Base-by-base conservation (phyloP, 805 yeast genomes). In the Candida mattraensis region DNA sequence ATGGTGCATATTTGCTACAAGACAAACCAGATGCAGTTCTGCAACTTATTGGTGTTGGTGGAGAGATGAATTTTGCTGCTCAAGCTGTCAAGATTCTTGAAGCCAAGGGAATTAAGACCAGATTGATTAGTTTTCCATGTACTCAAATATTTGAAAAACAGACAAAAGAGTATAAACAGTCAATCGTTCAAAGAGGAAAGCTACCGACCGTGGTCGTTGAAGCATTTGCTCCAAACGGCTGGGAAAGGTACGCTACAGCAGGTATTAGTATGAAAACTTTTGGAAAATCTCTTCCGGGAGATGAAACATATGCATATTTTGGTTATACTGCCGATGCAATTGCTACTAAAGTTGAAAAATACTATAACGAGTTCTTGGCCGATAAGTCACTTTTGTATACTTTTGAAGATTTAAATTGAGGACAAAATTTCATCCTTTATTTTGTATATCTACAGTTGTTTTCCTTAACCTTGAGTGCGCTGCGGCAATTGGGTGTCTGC, bases 191-290 rank as follows among this genome's bases (percentile, higher is more conserved):
- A 35, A 45, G 32, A 63, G 93, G 88, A 60, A 89, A 91, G 57
- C 78, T 85, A 37, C 98, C 98, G 64, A 80, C 87, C 58, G 53
- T 91, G 64, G 83, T 96, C 37, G 84, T 89, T 48, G 99, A 91
- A 78, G 98, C 88, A 30, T 74, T 86, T 78, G 67, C 95, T 39
- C 78, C 95, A 32, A 70, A 74, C 54, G 96, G 96, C 37, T 93
- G 98, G 99, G 74, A 80, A 55, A 84, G 81, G 67, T 93, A 88
- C 73, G 78, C 96, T 42, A 98, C 93, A 71, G 94, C 86, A 73
- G 95, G 88, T 66, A 85, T 91, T 57, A 96, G 96, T 67, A 74
- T 91, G 60, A 78, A 86, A 77, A 78, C 85, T 69, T 91, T 93
- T 63, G 99, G 99, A 76, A 91, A 88, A 45, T 87, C 96, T 40